Evolutionary conservation across 2,329 filamentous ascomycete species (phyloP), one percentile per base, ranked within the genome.

Genomic region (Macrophomina tecta): DNA sequence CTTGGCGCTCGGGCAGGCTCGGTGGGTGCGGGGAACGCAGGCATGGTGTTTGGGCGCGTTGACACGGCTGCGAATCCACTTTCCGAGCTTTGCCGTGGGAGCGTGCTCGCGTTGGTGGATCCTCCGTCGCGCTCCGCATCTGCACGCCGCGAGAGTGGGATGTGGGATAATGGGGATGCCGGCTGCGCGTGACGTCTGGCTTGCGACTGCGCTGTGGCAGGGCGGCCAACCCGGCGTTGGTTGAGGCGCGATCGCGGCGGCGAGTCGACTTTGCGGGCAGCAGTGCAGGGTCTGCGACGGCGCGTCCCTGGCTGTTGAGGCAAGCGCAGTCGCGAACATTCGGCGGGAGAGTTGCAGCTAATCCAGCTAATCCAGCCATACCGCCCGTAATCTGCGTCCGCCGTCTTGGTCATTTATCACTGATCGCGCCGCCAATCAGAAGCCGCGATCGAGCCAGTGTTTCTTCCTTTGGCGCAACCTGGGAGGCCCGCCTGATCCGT

Each of bases 401-500:
- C 45, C 42, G 45, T 18, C 58, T 48, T 62, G 58, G 58, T 62
- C 58, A 62, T 34, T 62, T 62, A 62, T 62, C 58, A 45, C 42
- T n/a, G 42, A 30, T 7, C 23, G 32, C 42, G 42, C 42, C 42
- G 58, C 58, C 58, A 62, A 62, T 62, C 58, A 62, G 58, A 48
- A 16, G 32, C 28, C 45, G 58, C 58, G n/a, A 28, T 62, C 58
- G 11, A 38, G 58, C 30, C 42, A 46, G 58, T 62, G 58, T 36
- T 36, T 48, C 58, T 62, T 62, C 32, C 58, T 62, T 38, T 62
- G 58, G 58, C 58, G 58, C 58, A 62, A 23, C 30, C 32, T 62
- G 58, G 58, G n/a, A 62, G 58, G 58, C 58, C 58, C 58, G 58
- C 58, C 58, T 62, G 58, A 62, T 62, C 58, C 58, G 58, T 62